Conservation (phyloP, 2,329 filamentous ascomycete species). For the Nemania sp. region DNA sequence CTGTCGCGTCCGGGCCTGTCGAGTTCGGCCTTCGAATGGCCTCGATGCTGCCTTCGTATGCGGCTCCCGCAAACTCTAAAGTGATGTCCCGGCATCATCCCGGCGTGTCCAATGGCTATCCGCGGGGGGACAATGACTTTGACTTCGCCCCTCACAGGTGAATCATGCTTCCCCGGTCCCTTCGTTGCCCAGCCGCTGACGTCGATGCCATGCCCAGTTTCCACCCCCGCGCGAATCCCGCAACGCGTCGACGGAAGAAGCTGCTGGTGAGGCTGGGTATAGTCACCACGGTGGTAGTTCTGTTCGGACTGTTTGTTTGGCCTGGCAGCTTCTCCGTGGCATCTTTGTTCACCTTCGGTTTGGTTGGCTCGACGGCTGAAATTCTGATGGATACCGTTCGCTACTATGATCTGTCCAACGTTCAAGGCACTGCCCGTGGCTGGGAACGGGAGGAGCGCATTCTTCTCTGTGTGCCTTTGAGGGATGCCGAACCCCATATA, state of each 20-base stretch:
- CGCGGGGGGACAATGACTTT: conserved; percentile 69
- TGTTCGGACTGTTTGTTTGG: conserved; percentile 77
- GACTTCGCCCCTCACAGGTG: conserved; percentile 90
- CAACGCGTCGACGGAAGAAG: conserved; percentile 72
- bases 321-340: conserved; percentile 64
- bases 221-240: conserved; percentile 75
- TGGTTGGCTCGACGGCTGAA: conserved; percentile 68
- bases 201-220: conserved; percentile 62
- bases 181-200: conserved; percentile 14
- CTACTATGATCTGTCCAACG: conserved; percentile 93
- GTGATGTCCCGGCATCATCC: conserved; percentile 85
- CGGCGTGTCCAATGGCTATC: conserved; percentile 84
- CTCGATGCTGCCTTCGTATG: conserved; percentile 67
- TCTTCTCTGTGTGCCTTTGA: conserved; percentile 87
- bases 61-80: conserved; percentile 56
- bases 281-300: conserved; percentile 58
- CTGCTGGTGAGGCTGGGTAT: conserved; percentile 70
- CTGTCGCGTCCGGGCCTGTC: too few species aligned
- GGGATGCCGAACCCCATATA: conserved; percentile 89
- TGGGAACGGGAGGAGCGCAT: conserved; percentile 98
- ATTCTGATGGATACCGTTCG: conserved; percentile 90
- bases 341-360: conserved; percentile 68
- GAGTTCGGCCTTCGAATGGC: too few species aligned
- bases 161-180: conserved; percentile 43
- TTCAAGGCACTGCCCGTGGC: conserved; percentile 86